Percentiles rank a stretch among this genome's conserved stretches.
phyloP scores from a whole-genome alignment of 176 grass and related monocot species.

The Musa troglodytarum region DNA sequence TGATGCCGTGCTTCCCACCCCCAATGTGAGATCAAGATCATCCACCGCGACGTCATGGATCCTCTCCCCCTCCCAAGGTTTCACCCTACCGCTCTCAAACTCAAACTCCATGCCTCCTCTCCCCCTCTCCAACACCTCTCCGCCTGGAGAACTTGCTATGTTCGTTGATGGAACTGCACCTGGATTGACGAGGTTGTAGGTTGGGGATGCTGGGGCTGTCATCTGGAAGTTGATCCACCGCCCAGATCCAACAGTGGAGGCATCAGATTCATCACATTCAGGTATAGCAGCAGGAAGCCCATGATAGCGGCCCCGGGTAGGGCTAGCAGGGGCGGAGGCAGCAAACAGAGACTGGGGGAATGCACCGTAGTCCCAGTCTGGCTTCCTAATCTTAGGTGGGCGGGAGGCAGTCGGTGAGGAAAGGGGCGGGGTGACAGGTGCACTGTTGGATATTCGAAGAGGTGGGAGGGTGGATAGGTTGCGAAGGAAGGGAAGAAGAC shows the following conservation, averaged over 20 bases:
- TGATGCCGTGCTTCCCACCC: not conserved
- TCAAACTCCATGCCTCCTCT: slow-evolving; percentile 48
- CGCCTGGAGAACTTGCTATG: slow-evolving; percentile 25
- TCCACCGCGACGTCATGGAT: slow-evolving; percentile 87
- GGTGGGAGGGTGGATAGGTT: slow-evolving; percentile 67
- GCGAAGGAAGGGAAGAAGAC: slow-evolving; percentile 72
- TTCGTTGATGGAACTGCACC: slow-evolving; percentile 22
- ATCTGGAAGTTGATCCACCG: slow-evolving; percentile 93
- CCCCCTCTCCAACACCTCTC: slow-evolving; percentile 23
- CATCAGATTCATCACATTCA: slow-evolving; percentile 87
- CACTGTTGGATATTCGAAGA: slow-evolving; percentile 84
- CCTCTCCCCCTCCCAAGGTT: slow-evolving; percentile 85
- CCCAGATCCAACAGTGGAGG: slow-evolving; percentile 56
- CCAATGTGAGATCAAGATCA: slow-evolving; percentile 72
- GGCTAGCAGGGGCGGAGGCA: slow-evolving; percentile 67
- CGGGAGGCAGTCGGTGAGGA: slow-evolving; percentile 74
- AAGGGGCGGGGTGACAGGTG: slow-evolving; percentile 82
- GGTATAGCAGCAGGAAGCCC: slow-evolving; percentile 71
- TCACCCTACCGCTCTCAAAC: slow-evolving; percentile 69
- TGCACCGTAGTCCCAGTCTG: slow-evolving; percentile 59
- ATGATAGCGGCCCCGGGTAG: slow-evolving; percentile 42
- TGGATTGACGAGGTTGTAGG: slow-evolving; percentile 67
- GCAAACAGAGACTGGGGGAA: slow-evolving; percentile 67
- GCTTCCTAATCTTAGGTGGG: slow-evolving; percentile 57
- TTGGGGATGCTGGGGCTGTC: slow-evolving; percentile 69